phyloP scores from a whole-genome alignment of 805 yeast species.

The Priceomyces melissophilus region DNA sequence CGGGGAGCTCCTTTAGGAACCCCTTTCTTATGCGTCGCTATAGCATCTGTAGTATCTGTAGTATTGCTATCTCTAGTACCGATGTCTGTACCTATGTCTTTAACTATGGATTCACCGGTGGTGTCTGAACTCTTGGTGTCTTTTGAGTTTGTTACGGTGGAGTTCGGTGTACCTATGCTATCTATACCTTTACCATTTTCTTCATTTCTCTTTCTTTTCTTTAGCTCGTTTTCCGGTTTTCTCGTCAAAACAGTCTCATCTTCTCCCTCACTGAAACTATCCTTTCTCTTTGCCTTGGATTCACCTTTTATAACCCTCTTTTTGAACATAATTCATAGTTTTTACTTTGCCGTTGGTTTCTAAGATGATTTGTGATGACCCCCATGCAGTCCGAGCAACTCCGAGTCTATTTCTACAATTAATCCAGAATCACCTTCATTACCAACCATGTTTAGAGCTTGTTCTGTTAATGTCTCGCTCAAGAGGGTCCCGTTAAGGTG shows the following conservation, averaged over 20 bases:
- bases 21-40: not conserved
- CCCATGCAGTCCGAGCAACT: not conserved
- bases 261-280: slow-evolving; percentile 3
- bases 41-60: too few relatives aligned
- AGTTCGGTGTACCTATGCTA: not conserved
- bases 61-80: too few relatives aligned
- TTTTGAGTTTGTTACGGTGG: too few relatives aligned
- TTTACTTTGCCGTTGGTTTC: not conserved
- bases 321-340: slow-evolving; percentile 19
- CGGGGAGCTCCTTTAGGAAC: slow-evolving; percentile 17
- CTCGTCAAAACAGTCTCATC: slow-evolving; percentile 1
- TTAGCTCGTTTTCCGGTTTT: slow-evolving; percentile 4
- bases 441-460: not conserved
- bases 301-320: slow-evolving; percentile 18
- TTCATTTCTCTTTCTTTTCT: slow-evolving; percentile 4
- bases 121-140: too few relatives aligned
- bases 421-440: too few relatives aligned
- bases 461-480: not conserved
- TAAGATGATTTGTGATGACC: not conserved
- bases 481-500: not conserved
- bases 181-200: not conserved
- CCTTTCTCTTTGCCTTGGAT: slow-evolving; percentile 2
- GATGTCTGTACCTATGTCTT: too few relatives aligned
- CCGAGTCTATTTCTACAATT: too few relatives aligned
- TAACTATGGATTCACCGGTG: too few relatives aligned